Base-by-base conservation (phyloP, 2,329 filamentous ascomycete genomes). In the Metarhizium sp. region DNA sequence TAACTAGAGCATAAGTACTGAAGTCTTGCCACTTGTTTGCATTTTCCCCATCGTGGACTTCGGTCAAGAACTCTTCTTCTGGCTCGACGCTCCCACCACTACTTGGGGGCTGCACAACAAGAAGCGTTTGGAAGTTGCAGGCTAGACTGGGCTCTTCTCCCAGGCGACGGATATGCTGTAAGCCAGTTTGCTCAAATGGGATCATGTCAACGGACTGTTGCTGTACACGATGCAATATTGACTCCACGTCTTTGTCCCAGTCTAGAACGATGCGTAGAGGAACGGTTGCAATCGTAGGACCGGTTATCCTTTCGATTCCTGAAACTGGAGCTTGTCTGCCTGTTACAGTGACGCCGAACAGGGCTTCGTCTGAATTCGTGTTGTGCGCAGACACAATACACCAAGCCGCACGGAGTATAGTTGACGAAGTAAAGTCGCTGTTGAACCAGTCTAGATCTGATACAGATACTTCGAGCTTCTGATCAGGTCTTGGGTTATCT, bases 301-400 rank as follows among this genome's bases (percentile, higher is more conserved):
- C 67, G 1, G 60, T 57, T 3, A 67, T 59, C 18, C 54, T 52
- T 42, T 65, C 62, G 1, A 69, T 60, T 10, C 63, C 63, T 0
- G 55, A 36, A 1, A 69, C 52, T 0, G 60, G 55, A 2, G 60
- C 62, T 18, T 66, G 59, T 2, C 66, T 60, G 1, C 67, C 67
- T 0, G 60, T 59, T 1, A 66, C 55, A 3, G 63, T 61, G 0
- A 57, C 55, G 1, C 66, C 67, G 45, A 66, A 68, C 4, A 64
- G 14, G 1, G 63, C 57, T 47, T 76, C 73, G 16, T 51, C 25
- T 11, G 58, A 67, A 56, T 38, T 64, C 58, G 71, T 64, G 52
- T 74, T 73, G 2, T 70, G 59, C 0, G 67, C 67, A 2, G 72
- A 64, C 4, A 74, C 64, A 6, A 77, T 51, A 2, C 63, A 55